Evolutionary conservation across 345 rosid genomes (phyloP).

Genomic region (Eucalyptus paniculata): DNA sequence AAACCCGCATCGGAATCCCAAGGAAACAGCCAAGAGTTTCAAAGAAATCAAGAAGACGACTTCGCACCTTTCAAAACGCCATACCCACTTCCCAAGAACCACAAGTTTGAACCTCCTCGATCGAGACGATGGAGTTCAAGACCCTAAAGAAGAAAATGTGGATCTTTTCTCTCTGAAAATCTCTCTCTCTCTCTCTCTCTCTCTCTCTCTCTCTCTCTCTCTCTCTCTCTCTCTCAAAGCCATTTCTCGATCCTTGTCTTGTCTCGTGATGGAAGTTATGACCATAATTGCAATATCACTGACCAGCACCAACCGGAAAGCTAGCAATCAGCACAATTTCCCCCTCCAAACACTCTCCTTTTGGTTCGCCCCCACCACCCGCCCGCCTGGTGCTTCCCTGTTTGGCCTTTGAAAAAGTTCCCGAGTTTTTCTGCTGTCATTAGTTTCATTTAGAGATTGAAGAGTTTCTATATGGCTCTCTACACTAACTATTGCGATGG

Average conservation of each 20-base stretch:
- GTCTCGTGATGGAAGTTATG: conserved; percentile 33
- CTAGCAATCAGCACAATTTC: conserved; percentile 32
- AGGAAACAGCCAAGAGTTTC: background rate
- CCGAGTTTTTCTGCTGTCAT: background rate
- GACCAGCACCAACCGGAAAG: conserved; percentile 1
- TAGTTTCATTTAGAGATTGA: background rate
- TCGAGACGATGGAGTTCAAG: conserved; percentile 14
- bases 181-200: background rate
- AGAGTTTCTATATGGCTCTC: background rate
- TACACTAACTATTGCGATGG: background rate
- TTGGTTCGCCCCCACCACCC: conserved; percentile 67
- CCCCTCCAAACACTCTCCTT: conserved; percentile 50
- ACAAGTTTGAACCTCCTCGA: background rate
- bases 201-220: background rate
- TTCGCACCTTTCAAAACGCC: background rate
- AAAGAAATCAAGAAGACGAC: background rate
- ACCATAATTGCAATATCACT: conserved; percentile 1
- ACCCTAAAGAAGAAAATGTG: conserved; percentile 29
- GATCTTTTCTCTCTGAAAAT: conserved; percentile 17
- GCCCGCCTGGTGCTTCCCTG: conserved; percentile 42
- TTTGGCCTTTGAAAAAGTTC: background rate
- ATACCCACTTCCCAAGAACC: background rate
- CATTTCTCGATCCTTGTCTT: background rate
- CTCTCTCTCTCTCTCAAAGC: background rate
- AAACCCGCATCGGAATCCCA: background rate